Base-by-base conservation (phyloP, 768 basidiomycete species). In the Mycena venus region DNA sequence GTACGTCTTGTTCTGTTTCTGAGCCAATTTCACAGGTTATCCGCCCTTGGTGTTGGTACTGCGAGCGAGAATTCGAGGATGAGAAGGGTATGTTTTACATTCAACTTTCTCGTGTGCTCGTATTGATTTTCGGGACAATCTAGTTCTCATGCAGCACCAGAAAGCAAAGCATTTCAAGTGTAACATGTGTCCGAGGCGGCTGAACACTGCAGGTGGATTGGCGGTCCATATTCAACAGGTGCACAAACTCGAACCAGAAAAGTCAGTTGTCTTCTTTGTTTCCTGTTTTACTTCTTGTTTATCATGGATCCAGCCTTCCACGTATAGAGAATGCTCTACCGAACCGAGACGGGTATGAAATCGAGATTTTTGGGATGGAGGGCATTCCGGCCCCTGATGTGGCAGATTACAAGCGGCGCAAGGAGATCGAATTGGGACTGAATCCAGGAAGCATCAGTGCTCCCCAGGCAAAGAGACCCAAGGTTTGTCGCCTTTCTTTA, bases 91-190 rank as follows among this genome's bases (percentile, higher is more conserved):
- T 23, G 87, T 84, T 59, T 78, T 58, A 38, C 19, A n/a, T 17
- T 32, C 49, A 51, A 25, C 68, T 40, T 67, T 17, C 34, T 55
- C 21, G 29, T 42, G 15, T 29, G 62, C 25, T 7, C 58, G 74
- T 58, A 49, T 49, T 73, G 51, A 59, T 72, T 14, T 25, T 29
- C 23, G 25, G 56, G 25, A 27, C 58, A 42, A 40, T 70, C 10
- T 79, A 97, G 98, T 99, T 77, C 91, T 99, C 75, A 96, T 99
- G 92, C 97, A 98, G 84, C 98, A 99, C 84, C 98, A 99, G 82
- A 99, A 99, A 85, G 98, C 98, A 15, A 99, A 99, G 84, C 98
- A 99, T 82, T 99, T 99, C 89, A 98, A 98, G 83, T 99, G 98
- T 80, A 92, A 93, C 73, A 92, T 98, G 90, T 99, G 98, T 82